Evolutionary conservation across 2,329 filamentous ascomycete genomes (phyloP).

Genomic region (Kalaharituber pfeilii): DNA sequence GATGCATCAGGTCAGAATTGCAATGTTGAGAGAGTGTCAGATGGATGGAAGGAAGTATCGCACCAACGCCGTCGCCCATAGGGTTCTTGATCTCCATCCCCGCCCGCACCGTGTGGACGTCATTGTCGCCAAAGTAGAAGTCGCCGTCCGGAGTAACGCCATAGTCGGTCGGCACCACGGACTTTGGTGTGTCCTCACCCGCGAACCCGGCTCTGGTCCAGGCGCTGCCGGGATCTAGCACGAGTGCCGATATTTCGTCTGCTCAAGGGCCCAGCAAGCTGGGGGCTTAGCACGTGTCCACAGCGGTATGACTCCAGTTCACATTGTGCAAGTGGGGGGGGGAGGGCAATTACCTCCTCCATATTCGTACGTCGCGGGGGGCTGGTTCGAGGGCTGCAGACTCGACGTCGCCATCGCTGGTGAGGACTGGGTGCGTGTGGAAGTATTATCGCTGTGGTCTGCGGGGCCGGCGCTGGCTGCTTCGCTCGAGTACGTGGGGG

Average conservation of each 20-base stretch:
- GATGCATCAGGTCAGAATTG: not conserved
- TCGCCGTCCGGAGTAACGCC: slow-evolving; percentile 40
- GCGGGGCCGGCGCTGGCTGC: too few species aligned
- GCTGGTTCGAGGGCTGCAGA: slow-evolving; percentile 10
- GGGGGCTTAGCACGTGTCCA: not conserved
- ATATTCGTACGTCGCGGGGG: slow-evolving; percentile 15
- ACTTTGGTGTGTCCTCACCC: slow-evolving; percentile 92
- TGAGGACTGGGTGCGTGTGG: slow-evolving; percentile 11
- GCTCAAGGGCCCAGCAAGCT: too few species aligned
- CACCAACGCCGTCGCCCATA: slow-evolving; percentile 40
- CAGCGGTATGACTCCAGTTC: not conserved
- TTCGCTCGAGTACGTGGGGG: too few species aligned
- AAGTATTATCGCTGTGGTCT: slow-evolving; percentile 13
- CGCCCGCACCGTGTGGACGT: slow-evolving; percentile 57
- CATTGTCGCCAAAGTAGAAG: slow-evolving; percentile 73
- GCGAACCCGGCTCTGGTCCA: slow-evolving; percentile 88
- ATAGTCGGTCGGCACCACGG: slow-evolving; percentile 80
- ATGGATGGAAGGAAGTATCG: not conserved
- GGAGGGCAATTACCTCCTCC: not conserved
- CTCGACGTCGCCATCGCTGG: not conserved
- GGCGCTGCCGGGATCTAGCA: slow-evolving; percentile 87
- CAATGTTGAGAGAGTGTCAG: not conserved
- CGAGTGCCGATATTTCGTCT: slow-evolving; percentile 96
- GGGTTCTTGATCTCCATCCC: slow-evolving; percentile 79
- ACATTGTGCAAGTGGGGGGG: not conserved